Base-by-base conservation (phyloP, 1,284 basidiomycete genomes). In the Grifola frondosa region DNA sequence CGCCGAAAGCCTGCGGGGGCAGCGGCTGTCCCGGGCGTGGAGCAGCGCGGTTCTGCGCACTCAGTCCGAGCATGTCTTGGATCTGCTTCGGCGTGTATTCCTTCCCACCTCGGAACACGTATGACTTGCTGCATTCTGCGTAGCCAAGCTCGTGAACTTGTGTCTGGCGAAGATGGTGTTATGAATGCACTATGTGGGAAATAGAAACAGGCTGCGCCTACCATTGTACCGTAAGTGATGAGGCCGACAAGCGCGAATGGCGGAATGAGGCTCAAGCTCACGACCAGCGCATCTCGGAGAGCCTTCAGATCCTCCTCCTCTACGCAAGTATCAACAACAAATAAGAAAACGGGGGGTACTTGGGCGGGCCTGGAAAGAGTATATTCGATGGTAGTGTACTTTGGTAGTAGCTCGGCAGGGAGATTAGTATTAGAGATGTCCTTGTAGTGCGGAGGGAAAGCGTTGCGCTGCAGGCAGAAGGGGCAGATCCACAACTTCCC, bases 401-500 rank as follows among this genome's bases (percentile, higher is more conserved):
- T 97, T 61, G 96, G 95, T 32, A 97, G 69, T 21, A 99, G 79
- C 69, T 99, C 96, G 16, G 94, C 89, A 33, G 96, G 96, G 19
- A 98, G 79, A 68, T 98, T 98, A 52, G 91, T 96, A 70, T 89
- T 91, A 48, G 93, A 94, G 57, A 99, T 97, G 67, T 99, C 96
- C 72, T 97, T 97, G 79, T 99, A 99, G 69, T 99, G 96, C 1
- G 94, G 92, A 7, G 96, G 96, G 73, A 99, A 98, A 2, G 95
- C 86, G 66, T 98, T 99, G 50, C 96, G 86, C 41, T 91, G 88
- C 44, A 98, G 76, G 71, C 96, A 99, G 75, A 99, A 99, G 3
- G 96, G 96, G 64, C 96, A 99, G 60, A 99, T 98, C 96, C 96
- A 99, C 44, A 99, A 83, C 71, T 98, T 99, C 54, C 91, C 95